Base-by-base conservation (phyloP, 2,329 filamentous ascomycete genomes). In the Aspergillus quadrilineatus region DNA sequence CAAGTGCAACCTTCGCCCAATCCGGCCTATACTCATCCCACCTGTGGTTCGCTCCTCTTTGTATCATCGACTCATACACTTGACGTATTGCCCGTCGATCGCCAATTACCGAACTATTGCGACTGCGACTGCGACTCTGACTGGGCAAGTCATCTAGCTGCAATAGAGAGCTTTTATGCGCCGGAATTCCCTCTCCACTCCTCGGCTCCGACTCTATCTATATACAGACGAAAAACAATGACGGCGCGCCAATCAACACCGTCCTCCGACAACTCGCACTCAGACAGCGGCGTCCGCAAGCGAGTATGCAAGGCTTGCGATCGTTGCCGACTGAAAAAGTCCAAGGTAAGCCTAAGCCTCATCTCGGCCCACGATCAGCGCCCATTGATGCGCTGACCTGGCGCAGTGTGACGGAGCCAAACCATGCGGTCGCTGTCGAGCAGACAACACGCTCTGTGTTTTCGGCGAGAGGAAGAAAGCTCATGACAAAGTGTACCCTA, bases 401-500 rank as follows among this genome's bases (percentile, higher is more conserved):
- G 47, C 43, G 55, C 59, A 72, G 81, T 87, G 85, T 71, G 84
- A 87, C 67, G 85, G 85, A 61, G 77, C 80, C 37, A 82, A 76
- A 63, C 84, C 84, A 15, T 87, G 85, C 74, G 79, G 79, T 63
- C 76, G 85, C 58, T 87, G 85, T 72, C 82, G 82, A 67, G 78
- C 82, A 58, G 85, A 87, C 70, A 86, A 87, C 68, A 81, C 82
- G 41, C 84, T 86, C 59, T 87, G 85, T 63, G 81, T 85, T 4
- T 87, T 86, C 71, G 84, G 84, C 32, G 84, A 87, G 67, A 76
- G 84, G 54, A 87, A 86, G 70, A 86, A 86, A 76, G 81, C 82
- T 6, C 83, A 86, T 64, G 85, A 87, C 71, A 87, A 86, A 70
- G 81, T 86, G 46, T 86, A 87, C 69, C 85, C 85, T n/a, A 87